Conservation (phyloP, 805 yeast species). For the Zygoascus tannicola region DNA sequence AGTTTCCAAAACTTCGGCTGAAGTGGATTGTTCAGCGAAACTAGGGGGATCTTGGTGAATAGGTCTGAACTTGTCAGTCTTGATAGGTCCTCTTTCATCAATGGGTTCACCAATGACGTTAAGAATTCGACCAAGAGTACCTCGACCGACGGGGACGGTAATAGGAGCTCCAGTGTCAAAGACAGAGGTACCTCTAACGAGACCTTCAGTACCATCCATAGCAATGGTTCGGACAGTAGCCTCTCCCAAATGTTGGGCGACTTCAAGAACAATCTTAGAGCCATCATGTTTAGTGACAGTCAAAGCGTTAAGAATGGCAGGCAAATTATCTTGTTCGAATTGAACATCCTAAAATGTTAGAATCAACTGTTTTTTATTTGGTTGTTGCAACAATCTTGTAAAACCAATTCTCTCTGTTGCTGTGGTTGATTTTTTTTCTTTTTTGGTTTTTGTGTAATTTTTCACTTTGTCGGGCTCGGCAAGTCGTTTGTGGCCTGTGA, state of each 20-base stretch:
- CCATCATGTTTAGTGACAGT: conserved; percentile 73
- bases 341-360: conserved; percentile 54
- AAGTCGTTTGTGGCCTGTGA: conserved; percentile 3
- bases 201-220: conserved; percentile 99
- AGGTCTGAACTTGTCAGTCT: conserved; percentile 87
- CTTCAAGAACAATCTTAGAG: conserved; percentile 82
- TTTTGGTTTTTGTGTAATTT: not conserved
- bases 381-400: not conserved
- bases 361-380: not conserved
- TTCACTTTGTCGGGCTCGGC: too few relatives aligned
- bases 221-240: conserved; percentile 99
- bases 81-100: conserved; percentile 99
- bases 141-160: conserved; percentile 98
- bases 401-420: not conserved
- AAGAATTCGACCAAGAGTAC: conserved; percentile 96
- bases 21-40: conserved; percentile 93
- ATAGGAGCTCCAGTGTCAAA: conserved; percentile 96
- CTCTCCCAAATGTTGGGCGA: conserved; percentile 99
- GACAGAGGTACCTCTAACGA: conserved; percentile 92
- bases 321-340: conserved; percentile 94
- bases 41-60: conserved; percentile 98
- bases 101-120: conserved; percentile 99
- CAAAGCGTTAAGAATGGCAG: conserved; percentile 95
- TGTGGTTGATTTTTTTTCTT: not conserved
- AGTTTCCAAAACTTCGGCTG: conserved; percentile 97